These are phyloP conservation scores for Hyaloscypha variabilis DNA, from an alignment of 495 filamentous ascomycete species.

Conservation along the genomic window DNA sequence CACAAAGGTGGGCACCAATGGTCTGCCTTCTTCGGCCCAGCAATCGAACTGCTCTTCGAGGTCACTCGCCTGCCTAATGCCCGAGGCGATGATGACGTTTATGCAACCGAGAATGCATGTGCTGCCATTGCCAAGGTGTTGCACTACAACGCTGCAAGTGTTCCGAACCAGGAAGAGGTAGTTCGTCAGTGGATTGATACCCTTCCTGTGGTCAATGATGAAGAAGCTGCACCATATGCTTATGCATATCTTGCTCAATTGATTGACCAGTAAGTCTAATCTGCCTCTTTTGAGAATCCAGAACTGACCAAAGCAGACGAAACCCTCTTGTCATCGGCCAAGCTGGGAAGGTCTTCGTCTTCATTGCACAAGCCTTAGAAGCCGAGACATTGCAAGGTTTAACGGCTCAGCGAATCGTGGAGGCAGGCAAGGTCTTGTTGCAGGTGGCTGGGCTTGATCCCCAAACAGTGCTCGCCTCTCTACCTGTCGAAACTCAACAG, in stretches of 20 bases:
- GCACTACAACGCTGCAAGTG: conserved; percentile 78
- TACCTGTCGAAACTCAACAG: conserved; percentile 75
- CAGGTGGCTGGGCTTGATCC: conserved; percentile 69
- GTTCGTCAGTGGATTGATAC: conserved; percentile 84
- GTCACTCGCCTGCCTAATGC: conserved; percentile 78
- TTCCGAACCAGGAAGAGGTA: conserved; percentile 72
- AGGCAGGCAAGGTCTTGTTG: conserved; percentile 73
- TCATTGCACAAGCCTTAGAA: conserved; percentile 84
- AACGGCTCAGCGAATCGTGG: conserved; percentile 71
- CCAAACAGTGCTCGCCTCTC: conserved; percentile 65
- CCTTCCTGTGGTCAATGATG: conserved; percentile 89
- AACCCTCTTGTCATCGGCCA: conserved; percentile 79
- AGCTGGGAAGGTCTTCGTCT: conserved; percentile 76
- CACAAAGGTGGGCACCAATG: conserved; percentile 86
- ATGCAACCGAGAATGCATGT: conserved; percentile 96
- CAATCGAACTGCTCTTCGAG: conserved; percentile 80
- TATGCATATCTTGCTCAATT: conserved; percentile 90
- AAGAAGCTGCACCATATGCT: conserved; percentile 95
- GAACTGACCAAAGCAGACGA: conserved; percentile 58
- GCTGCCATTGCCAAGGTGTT: conserved; percentile 96
- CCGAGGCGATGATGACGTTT: conserved; percentile 90
- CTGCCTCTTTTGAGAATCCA: background rate
- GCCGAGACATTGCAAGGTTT: conserved; percentile 87
- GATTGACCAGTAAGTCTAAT: conserved; percentile 85
- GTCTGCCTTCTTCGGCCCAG: conserved; percentile 79